These are phyloP conservation scores for Saksenaea vasiformis DNA, from an alignment of 371 early-diverging fungal species.

Conservation along the genomic window DNA sequence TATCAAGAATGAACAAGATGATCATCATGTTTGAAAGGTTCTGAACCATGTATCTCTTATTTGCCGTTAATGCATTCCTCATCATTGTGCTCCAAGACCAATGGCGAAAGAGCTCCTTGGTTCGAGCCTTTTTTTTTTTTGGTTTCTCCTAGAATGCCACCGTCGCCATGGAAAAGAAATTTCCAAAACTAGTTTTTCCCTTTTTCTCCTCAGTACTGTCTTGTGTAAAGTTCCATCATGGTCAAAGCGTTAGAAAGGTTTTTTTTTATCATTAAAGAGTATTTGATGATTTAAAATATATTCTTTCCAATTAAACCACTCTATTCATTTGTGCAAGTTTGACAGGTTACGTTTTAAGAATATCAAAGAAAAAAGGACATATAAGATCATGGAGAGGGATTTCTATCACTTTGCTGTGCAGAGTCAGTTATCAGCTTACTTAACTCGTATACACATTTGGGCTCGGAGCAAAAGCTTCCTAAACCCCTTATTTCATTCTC, in stretches of 20 bases:
- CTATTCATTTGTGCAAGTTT: too few species aligned
- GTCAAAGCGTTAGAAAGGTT: constrained; percentile 3
- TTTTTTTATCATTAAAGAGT: neutral
- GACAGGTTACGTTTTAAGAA: too few species aligned
- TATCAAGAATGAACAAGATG: constrained; percentile 6
- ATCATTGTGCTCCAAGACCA: neutral
- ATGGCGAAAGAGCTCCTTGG: neutral
- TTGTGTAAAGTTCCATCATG: neutral
- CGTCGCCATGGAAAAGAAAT: constrained; percentile 2
- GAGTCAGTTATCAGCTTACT: too few species aligned
- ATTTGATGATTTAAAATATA: neutral
- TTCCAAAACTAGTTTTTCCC: neutral
- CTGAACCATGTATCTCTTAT: neutral
- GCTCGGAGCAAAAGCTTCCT: neutral
- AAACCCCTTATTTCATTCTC: constrained; percentile 6
- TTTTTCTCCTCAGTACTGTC: neutral
- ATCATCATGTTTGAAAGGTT: neutral
- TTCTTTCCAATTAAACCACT: neutral
- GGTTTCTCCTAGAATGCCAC: neutral
- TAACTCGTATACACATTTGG: neutral
- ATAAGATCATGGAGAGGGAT: too few species aligned
- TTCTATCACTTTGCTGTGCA: too few species aligned
- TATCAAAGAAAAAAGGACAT: too few species aligned
- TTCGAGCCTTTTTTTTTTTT: neutral
- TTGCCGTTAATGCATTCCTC: neutral